A percentile compares a stretch with the other conserved stretches of the same genome.
phyloP scores from a whole-genome alignment of 179 eudicot species.

The Corrigiola litoralis region DNA sequence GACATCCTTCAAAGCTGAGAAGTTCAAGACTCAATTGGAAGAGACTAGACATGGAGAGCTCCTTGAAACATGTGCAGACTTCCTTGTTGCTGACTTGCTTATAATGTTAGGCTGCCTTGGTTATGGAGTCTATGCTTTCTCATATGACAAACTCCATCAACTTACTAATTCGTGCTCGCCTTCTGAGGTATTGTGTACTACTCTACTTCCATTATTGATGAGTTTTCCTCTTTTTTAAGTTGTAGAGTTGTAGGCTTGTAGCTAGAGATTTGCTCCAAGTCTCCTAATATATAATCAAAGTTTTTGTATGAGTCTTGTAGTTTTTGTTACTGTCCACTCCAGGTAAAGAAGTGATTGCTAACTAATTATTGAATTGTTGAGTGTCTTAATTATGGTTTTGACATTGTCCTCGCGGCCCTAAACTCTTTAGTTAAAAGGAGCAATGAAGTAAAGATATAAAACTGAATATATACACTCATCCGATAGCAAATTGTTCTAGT shows the following conservation, averaged over 20 bases:
- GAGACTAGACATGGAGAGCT: slow-evolving; percentile 69
- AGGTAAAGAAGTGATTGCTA: too few species aligned
- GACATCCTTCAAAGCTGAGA: slow-evolving; percentile 73
- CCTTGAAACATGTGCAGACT: slow-evolving; percentile 63
- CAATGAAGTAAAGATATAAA: too few species aligned
- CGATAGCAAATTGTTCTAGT: too few species aligned
- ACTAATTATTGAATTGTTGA: too few species aligned
- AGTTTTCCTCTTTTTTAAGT: neutral
- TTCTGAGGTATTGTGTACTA: slow-evolving; percentile 52
- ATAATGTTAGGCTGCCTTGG: slow-evolving; percentile 59
- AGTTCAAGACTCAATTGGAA: slow-evolving; percentile 64
- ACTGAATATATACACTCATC: too few species aligned
- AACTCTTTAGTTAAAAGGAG: too few species aligned
- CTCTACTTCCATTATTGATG: neutral
- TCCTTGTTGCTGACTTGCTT: slow-evolving; percentile 71
- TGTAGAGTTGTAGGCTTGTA: neutral
- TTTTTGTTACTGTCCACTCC: too few species aligned
- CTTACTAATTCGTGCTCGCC: slow-evolving; percentile 69
- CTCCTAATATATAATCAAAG: too few species aligned
- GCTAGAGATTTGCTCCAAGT: too few species aligned
- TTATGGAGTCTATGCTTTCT: slow-evolving; percentile 72
- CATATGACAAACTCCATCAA: slow-evolving; percentile 62
- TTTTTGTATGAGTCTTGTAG: too few species aligned
- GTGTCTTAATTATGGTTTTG: too few species aligned
- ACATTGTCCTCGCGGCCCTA: too few species aligned